These are phyloP conservation scores for Sechiopsis laciniata DNA, from an alignment of 306 rosid species.

Conservation along the genomic window DNA sequence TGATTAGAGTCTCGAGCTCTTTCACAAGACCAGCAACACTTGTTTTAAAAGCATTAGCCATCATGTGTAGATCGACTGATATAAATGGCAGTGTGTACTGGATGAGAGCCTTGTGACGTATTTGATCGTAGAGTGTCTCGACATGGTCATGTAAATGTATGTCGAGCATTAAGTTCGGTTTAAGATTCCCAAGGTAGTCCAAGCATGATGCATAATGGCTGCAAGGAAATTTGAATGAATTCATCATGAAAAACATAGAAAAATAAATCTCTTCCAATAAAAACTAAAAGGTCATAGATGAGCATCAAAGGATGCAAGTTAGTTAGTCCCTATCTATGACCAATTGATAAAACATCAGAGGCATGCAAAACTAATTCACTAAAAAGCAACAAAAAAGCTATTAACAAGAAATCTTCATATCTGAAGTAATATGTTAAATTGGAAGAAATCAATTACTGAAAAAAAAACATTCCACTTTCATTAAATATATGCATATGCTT, in stretches of 20 bases:
- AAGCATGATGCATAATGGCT: slow-evolving; percentile 96
- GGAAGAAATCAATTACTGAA: background rate
- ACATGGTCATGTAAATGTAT: slow-evolving; percentile 93
- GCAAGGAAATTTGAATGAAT: slow-evolving; percentile 27
- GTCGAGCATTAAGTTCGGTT: slow-evolving; percentile 73
- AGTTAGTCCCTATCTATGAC: background rate
- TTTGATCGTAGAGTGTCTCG: slow-evolving; percentile 83
- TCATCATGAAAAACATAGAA: background rate
- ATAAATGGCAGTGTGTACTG: slow-evolving; percentile 92
- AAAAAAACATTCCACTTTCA: background rate
- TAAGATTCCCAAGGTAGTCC: slow-evolving; percentile 92
- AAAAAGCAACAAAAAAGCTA: background rate
- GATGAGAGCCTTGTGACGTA: slow-evolving; percentile 93
- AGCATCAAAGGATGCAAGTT: background rate
- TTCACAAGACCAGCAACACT: slow-evolving; percentile 80
- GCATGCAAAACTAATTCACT: background rate
- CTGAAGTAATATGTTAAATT: background rate
- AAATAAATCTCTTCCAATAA: background rate
- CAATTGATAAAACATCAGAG: background rate
- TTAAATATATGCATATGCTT: background rate
- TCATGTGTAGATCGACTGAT: slow-evolving; percentile 79
- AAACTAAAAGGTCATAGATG: background rate
- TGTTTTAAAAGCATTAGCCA: slow-evolving; percentile 98
- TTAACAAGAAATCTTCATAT: background rate
- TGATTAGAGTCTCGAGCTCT: slow-evolving; percentile 95